These are phyloP conservation scores for Pseudopithomyces maydicus DNA, from an alignment of 2,329 filamentous ascomycete genomes.

Conservation along the genomic window DNA sequence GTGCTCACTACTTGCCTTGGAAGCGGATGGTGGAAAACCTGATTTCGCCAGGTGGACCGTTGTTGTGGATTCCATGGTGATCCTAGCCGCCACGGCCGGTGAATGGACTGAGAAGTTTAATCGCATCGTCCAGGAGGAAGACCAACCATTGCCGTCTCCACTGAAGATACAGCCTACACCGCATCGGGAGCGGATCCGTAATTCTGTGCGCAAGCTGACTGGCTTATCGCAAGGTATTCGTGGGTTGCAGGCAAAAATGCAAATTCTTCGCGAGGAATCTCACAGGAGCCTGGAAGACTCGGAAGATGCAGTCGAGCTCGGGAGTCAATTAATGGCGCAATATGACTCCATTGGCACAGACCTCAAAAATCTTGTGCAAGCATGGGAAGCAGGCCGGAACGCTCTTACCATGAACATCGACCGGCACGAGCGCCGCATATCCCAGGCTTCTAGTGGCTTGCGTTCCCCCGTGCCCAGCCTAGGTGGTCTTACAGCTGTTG, in stretches of 20 bases:
- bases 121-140: constrained; percentile 75
- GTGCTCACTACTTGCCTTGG: constrained; percentile 85
- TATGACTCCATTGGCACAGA: constrained; percentile 95
- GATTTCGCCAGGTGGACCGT: constrained; percentile 81
- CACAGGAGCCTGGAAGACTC: constrained; percentile 77
- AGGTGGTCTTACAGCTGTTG: constrained; percentile 65
- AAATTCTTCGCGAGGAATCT: constrained; percentile 87
- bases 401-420: constrained; percentile 82
- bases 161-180: constrained; percentile 69
- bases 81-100: constrained; percentile 65
- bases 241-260: constrained; percentile 91
- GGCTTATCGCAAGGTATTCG: constrained; percentile 89
- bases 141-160: constrained; percentile 61
- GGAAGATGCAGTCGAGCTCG: constrained; percentile 71
- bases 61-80: constrained; percentile 75
- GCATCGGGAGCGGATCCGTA: constrained; percentile 80
- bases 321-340: constrained; percentile 78
- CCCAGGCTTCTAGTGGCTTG: constrained; percentile 56
- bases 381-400: constrained; percentile 70
- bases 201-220: constrained; percentile 85
- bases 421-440: constrained; percentile 69
- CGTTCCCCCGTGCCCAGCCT: constrained; percentile 60
- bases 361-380: constrained; percentile 63
- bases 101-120: constrained; percentile 69
- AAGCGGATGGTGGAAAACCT: constrained; percentile 76